phyloP scores from a whole-genome alignment of 139 green algal species.

The Nannochloris sp. region DNA sequence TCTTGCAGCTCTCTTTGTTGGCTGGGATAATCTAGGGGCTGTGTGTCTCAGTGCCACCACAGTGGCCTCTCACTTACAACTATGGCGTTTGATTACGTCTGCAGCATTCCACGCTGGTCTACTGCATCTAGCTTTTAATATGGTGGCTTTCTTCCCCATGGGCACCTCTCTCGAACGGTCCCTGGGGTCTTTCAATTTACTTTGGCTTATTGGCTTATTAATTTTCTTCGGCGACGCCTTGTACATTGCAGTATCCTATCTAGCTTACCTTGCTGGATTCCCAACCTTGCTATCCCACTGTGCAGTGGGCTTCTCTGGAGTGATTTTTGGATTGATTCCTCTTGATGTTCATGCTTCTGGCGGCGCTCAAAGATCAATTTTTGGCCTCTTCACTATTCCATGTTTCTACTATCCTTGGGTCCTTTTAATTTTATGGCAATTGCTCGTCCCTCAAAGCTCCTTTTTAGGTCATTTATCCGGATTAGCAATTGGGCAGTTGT shows the following conservation, averaged over 20 bases:
- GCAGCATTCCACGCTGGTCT: constrained; percentile 52
- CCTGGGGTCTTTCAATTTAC: constrained; percentile 34
- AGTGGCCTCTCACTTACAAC: constrained; percentile 8
- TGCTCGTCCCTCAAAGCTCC: constrained; percentile 56
- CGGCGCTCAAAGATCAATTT: constrained; percentile 18
- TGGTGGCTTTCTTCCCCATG: constrained; percentile 70
- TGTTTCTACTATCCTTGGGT: constrained; percentile 50
- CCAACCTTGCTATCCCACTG: constrained; percentile 21
- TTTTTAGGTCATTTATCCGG: constrained; percentile 69
- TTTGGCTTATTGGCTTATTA: constrained; percentile 37
- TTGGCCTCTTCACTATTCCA: constrained; percentile 59
- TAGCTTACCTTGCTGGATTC: neutral
- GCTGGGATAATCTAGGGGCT: neutral
- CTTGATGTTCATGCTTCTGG: neutral
- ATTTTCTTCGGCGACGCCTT: constrained; percentile 7
- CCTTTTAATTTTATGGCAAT: constrained; percentile 64
- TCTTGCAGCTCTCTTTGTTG: neutral
- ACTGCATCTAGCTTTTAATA: constrained; percentile 72
- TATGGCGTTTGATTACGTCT: constrained; percentile 47
- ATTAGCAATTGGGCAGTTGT: constrained; percentile 45
- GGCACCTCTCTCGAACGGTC: constrained; percentile 38
- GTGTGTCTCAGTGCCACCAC: neutral
- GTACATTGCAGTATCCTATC: constrained; percentile 18
- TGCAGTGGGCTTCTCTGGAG: constrained; percentile 58
- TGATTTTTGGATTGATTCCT: constrained; percentile 68